Base-by-base conservation (phyloP, 139 green algal genomes). In the Auxenochlorella pyrenoidosa region DNA sequence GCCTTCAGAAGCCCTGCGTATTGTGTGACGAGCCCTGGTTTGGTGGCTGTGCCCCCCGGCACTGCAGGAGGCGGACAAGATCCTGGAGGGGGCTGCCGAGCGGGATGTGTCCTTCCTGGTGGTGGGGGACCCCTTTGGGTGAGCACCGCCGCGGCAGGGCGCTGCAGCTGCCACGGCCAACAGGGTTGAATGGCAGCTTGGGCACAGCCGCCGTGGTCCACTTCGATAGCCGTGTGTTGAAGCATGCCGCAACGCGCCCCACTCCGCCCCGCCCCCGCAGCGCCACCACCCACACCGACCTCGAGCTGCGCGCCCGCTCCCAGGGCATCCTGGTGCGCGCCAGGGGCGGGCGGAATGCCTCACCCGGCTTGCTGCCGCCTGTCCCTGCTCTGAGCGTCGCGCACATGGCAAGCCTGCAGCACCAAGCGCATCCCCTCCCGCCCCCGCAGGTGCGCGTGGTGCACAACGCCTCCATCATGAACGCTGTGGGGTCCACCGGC, bases 401-500 rank as follows among this genome's bases (percentile, higher is more conserved):
- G 59, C 59, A 68, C 19, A n/a, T n/a, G n/a, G n/a, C n/a, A n/a
- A n/a, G n/a, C n/a, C 59, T 68, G 21, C 59, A 32, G 5, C 16
- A 28, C 3, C 59, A 32, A 8, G 59, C 59, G 59, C 59, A 34
- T 21, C 32, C 32, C 32, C 66, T 40, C 66, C 66, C 66, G 16
- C 10, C 65, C 65, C 18, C 16, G 30, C 68, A 75, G 34, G n/a
- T 38, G 47, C 66, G 75, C n/a, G 93, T 98, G 34, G 92, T 99
- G 22, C 97, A 99, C 95, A 99, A 99, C 83, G 98, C 98, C 18
- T 97, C 92, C 58, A 97, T 99, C 70, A 97, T 99, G 93, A 99
- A 99, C 80, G 98, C 98, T 1, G 92, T 98, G 13, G 97, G 96
- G 8, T 96, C 94, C 0, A 97, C 93, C 75, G 97, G 97, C 2